These are phyloP conservation scores for Petasospora rhodanensis DNA, from an alignment of 1,139 yeast genomes.

Conservation along the genomic window DNA sequence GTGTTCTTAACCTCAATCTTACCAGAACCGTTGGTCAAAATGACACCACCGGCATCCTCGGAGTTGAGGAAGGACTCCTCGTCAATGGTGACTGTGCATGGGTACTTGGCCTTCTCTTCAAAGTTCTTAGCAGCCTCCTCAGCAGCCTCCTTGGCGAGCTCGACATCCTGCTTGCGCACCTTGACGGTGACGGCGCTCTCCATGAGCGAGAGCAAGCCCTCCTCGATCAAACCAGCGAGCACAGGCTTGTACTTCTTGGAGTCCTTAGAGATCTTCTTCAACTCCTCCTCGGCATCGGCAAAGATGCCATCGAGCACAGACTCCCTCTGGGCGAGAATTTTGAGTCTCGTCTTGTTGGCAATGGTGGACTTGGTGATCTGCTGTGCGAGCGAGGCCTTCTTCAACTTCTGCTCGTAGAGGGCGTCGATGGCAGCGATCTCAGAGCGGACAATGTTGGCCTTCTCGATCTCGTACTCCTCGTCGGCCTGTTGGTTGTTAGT, in stretches of 20 bases:
- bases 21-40: constrained; percentile 65
- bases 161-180: constrained; percentile 67
- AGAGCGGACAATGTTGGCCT: constrained; percentile 87
- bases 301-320: constrained; percentile 72
- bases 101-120: constrained; percentile 50
- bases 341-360: constrained; percentile 90
- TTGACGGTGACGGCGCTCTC: constrained; percentile 62
- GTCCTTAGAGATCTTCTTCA: constrained; percentile 49
- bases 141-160: constrained; percentile 57
- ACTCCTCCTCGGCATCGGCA: constrained; percentile 59
- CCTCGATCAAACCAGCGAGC: constrained; percentile 75
- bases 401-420: constrained; percentile 74
- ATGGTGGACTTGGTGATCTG: constrained; percentile 94
- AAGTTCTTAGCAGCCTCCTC: constrained; percentile 61
- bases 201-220: constrained; percentile 71
- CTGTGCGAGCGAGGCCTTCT: constrained; percentile 88
- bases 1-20: constrained; percentile 91
- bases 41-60: constrained; percentile 80
- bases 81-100: constrained; percentile 49
- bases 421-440: constrained; percentile 89
- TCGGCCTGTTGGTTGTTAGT: constrained; percentile 49
- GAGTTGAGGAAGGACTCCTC: constrained; percentile 53
- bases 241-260: constrained; percentile 60
- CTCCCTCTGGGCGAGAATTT: constrained; percentile 83
- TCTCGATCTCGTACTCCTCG: constrained; percentile 97